Base-by-base conservation (phyloP, 2,329 filamentous ascomycete genomes). In the Paecilomyces sp. region DNA sequence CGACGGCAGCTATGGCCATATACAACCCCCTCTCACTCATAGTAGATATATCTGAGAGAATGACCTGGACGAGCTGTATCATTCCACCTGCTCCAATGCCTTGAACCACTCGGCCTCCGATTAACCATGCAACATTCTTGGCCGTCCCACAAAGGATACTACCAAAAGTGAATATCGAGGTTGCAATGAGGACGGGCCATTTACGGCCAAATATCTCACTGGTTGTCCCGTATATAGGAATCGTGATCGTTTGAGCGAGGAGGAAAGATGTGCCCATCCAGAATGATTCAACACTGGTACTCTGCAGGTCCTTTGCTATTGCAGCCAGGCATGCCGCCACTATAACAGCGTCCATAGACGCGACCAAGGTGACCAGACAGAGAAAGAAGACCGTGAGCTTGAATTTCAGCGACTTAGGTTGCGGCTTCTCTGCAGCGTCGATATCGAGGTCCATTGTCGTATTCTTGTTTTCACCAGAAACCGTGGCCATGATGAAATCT, bases 61-160 rank as follows among this genome's bases (percentile, higher is more conserved):
- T 76, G 57, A 83, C 75, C 25, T 80, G 77, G 3, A 77, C 71
- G 2, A 83, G 69, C 50, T 79, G 58, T 2, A 57, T 62, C 62
- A 79, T 73, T 1, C 79, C 80, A 1, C 77, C 79, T 1, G 72
- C 74, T 0, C 79, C 80, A 3, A 80, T 65, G 0, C 85, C 84
- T 58, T 86, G 83, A 0, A 87, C 65, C 0, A 75, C 75, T 1
- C 83, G 76, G 18, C 80, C 82, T 64, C 73, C 76, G 13, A 88
- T 83, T 1, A 88, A 69, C 67, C 79, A 79, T 0, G 63, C 65
- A 1, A 22, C 54, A 3, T 55, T 60, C 2, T 58, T 58, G 28
- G 63, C 58, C 1, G 33, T 54, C 31, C 57, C 61, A 12, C 54
- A 54, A 24, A 64, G 55, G 1, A 54, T 58, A 30, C 59, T 61